A percentile compares a stretch with the other conserved stretches of the same genome.
These are phyloP conservation scores for Yamadazyma atlantica DNA, from an alignment of 1,139 yeast genomes.

Conservation along the genomic window DNA sequence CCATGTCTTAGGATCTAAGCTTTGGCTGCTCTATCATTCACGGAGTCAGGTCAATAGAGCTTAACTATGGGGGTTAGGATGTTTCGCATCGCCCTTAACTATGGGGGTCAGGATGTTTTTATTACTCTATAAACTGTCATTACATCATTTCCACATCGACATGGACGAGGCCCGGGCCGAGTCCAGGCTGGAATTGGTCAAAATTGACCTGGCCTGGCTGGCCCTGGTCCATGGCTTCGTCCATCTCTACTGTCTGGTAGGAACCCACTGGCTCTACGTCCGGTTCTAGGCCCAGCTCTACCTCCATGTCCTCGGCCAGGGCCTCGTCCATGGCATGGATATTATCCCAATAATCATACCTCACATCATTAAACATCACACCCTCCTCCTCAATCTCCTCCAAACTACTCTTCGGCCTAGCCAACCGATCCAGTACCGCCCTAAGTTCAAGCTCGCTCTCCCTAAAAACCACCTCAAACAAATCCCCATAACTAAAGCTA, in stretches of 20 bases:
- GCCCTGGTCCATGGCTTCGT: too few species aligned
- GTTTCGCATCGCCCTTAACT: too few species aligned
- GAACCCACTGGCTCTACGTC: too few species aligned
- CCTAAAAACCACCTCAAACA: slow-evolving; percentile 24
- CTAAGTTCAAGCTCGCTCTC: slow-evolving; percentile 28
- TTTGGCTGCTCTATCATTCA: too few species aligned
- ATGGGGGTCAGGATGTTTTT: too few species aligned
- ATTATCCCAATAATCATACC: slow-evolving; percentile 41
- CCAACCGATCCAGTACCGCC: slow-evolving; percentile 11
- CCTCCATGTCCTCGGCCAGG: slow-evolving; percentile 34
- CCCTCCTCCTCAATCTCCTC: slow-evolving; percentile 17
- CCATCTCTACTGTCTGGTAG: too few species aligned
- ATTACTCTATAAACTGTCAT: background rate
- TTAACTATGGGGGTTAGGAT: background rate
- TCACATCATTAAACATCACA: slow-evolving; percentile 19
- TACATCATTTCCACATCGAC: background rate
- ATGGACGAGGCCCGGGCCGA: too few species aligned
- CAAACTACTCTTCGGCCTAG: slow-evolving; percentile 13
- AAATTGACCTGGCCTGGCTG: too few species aligned
- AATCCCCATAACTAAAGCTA: slow-evolving; percentile 22
- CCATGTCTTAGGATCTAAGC: too few species aligned
- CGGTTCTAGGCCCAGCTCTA: too few species aligned
- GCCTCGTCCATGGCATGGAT: slow-evolving; percentile 19
- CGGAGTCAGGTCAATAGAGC: too few species aligned
- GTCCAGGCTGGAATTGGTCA: background rate